phyloP scores from a whole-genome alignment of 257 asterid species.

The Gardenia jasminoides region DNA sequence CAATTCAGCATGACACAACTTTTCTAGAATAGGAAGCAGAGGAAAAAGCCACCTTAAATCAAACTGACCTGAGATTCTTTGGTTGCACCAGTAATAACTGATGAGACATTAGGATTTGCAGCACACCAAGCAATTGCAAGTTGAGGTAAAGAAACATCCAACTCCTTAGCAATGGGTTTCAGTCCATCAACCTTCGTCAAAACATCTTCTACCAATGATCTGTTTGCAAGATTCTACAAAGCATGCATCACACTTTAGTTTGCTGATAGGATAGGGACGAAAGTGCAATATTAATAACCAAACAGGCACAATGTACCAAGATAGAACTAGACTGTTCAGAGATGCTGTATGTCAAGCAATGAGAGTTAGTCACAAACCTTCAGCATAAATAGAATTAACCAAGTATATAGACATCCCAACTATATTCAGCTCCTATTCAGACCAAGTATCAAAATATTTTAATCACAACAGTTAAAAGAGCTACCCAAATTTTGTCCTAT shows the following conservation, averaged over 20 bases:
- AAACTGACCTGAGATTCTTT: constrained; percentile 76
- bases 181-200: constrained; percentile 70
- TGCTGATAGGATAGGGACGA: background rate
- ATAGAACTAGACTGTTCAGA: background rate
- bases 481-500: too few relatives aligned
- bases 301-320: background rate
- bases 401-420: background rate
- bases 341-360: background rate
- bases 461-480: background rate
- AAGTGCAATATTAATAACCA: background rate
- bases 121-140: constrained; percentile 99
- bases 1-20: background rate
- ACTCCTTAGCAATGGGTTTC: constrained; percentile 86
- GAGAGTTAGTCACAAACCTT: background rate
- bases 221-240: constrained; percentile 81
- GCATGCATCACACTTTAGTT: constrained; percentile 13
- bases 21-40: background rate
- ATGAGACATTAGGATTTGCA: constrained; percentile 86
- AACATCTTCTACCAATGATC: constrained; percentile 89
- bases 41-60: constrained; percentile 8
- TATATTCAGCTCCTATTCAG: background rate
- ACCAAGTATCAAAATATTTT: background rate
- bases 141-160: constrained; percentile 83
- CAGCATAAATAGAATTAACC: background rate
- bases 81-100: constrained; percentile 97